phyloP scores from a whole-genome alignment of 345 rosid genomes.

The Conringia planisiliqua region DNA sequence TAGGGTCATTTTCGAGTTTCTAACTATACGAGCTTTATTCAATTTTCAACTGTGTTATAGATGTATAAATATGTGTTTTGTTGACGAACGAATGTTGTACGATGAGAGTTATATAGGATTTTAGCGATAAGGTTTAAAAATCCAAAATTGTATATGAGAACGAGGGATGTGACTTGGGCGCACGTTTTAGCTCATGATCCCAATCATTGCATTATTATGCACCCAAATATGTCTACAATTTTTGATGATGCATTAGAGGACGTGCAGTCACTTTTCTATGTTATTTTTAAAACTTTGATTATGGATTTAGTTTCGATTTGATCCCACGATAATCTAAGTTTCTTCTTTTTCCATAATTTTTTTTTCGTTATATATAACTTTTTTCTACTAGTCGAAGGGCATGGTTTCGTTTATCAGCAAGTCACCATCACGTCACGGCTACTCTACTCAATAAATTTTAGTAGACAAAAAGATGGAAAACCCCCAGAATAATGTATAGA shows the following conservation, averaged over 20 bases:
- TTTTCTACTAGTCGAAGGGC: neutral
- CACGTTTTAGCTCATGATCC: constrained; percentile 29
- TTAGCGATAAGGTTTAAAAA: neutral
- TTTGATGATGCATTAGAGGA: constrained; percentile 5
- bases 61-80: neutral
- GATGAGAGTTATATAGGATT: constrained; percentile 12
- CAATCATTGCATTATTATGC: constrained; percentile 17
- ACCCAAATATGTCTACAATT: neutral
- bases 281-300: neutral
- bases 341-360: neutral
- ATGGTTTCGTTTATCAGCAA: neutral
- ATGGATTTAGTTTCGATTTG: neutral
- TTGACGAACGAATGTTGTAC: neutral
- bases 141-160: neutral
- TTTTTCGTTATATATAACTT: too few species aligned
- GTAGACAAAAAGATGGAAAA: too few species aligned
- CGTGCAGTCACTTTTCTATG: constrained; percentile 21
- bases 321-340: neutral
- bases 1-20: neutral
- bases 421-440: neutral
- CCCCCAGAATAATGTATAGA: too few species aligned
- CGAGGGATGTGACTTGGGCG: constrained; percentile 29
- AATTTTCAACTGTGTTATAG: neutral
- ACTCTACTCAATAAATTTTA: too few species aligned
- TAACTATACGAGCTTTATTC: neutral